These are phyloP conservation scores for Metarhizium album DNA, from an alignment of 2,329 filamentous ascomycete species.

Conservation along the genomic window DNA sequence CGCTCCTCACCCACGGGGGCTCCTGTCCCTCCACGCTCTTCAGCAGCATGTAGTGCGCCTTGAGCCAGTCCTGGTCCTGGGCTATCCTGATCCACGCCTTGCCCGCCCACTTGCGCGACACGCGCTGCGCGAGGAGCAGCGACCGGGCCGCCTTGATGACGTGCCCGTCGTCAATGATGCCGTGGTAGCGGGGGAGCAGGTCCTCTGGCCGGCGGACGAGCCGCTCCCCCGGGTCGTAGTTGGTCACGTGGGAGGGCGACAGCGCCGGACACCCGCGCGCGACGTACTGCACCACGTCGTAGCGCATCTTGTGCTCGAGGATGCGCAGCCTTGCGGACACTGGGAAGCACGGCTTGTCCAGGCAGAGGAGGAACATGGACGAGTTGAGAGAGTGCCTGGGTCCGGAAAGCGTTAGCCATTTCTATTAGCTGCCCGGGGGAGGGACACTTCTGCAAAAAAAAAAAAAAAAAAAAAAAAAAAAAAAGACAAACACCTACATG, in stretches of 20 bases:
- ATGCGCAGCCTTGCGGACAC: slow-evolving; percentile 53
- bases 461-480: background rate
- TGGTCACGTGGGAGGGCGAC: slow-evolving; percentile 28
- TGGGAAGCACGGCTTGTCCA: slow-evolving; percentile 55
- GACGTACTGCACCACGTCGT: slow-evolving; percentile 65
- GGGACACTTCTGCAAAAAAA: too few species aligned
- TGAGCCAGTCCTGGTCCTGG: slow-evolving; percentile 47
- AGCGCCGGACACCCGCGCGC: slow-evolving; percentile 55
- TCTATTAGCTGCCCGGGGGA: too few species aligned
- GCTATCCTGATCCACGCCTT: slow-evolving; percentile 41
- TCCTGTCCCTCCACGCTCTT: slow-evolving; percentile 47
- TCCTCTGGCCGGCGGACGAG: slow-evolving; percentile 35
- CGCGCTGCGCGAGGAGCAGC: slow-evolving; percentile 49
- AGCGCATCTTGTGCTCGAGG: slow-evolving; percentile 71
- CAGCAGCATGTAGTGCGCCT: slow-evolving; percentile 48
- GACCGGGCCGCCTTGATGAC: slow-evolving; percentile 64
- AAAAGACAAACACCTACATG: slow-evolving; percentile 29
- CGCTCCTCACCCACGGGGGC: slow-evolving; percentile 47
- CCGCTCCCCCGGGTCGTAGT: slow-evolving; percentile 39
- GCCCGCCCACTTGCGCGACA: slow-evolving; percentile 33
- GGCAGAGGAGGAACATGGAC: slow-evolving; percentile 59
- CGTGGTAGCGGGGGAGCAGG: slow-evolving; percentile 35
- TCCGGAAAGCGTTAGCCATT: too few species aligned
- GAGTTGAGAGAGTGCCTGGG: slow-evolving; percentile 69
- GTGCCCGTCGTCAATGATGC: slow-evolving; percentile 67